Percentiles rank a stretch among this genome's conserved stretches.
phyloP scores from a whole-genome alignment of 768 basidiomycete species.

The Mycena pura region DNA sequence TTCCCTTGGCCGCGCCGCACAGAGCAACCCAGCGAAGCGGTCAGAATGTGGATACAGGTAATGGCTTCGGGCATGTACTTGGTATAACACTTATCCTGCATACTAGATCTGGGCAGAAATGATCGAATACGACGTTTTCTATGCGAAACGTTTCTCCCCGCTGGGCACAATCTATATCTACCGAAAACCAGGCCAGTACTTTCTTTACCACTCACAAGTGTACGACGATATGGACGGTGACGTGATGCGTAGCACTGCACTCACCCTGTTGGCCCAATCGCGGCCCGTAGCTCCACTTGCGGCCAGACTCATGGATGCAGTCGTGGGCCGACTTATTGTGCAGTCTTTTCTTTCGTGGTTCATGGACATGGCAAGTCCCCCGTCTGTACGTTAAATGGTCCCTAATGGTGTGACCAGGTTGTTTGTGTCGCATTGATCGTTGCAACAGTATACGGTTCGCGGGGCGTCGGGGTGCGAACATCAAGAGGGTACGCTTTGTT shows the following conservation, averaged over 20 bases:
- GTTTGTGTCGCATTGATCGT: not conserved
- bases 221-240: not conserved
- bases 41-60: constrained; percentile 1
- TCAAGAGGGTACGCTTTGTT: not conserved
- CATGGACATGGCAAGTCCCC: not conserved
- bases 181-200: not conserved
- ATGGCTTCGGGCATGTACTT: not conserved
- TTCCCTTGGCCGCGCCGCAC: not conserved
- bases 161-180: not conserved
- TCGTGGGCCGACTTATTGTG: constrained; percentile 1
- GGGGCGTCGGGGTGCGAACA: not conserved
- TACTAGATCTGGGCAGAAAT: not conserved
- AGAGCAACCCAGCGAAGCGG: not conserved
- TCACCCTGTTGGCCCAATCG: not conserved
- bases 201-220: not conserved
- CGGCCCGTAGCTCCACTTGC: not conserved
- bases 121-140: not conserved
- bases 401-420: not conserved
- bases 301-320: too few relatives aligned
- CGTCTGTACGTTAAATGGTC: not conserved
- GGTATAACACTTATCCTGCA: not conserved
- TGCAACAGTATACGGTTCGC: not conserved
- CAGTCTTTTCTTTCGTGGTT: constrained; percentile 3
- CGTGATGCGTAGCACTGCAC: not conserved
- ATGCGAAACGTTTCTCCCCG: not conserved